Evolutionary conservation across 192 early-diverging fungal genomes (phyloP), one percentile per base, ranked within the genome.

Genomic region (Lobulomyces angularis): DNA sequence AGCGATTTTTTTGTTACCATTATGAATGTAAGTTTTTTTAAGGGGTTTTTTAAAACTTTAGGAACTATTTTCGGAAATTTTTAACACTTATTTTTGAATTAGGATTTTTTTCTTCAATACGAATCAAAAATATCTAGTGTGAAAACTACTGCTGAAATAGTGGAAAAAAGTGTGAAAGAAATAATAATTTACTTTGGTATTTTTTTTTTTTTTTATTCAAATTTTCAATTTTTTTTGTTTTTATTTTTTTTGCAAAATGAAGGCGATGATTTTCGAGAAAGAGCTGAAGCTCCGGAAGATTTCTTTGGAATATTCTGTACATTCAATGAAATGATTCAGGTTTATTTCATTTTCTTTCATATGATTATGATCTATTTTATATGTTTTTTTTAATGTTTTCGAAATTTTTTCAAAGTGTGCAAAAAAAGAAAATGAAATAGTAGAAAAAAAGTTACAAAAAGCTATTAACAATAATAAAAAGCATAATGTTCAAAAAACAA

Each of bases 201-300:
- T 12, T 12, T 16, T 12, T 32, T 32, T 8, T 28, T 27, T 5
- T 57, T 51, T 45, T 73, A 58, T 57, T n/a, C n/a, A n/a, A n/a
- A n/a, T n/a, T n/a, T n/a, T n/a, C n/a, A n/a, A n/a, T n/a, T n/a
- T n/a, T n/a, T n/a, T n/a, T n/a, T n/a, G n/a, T n/a, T n/a, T n/a
- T n/a, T n/a, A n/a, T n/a, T n/a, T n/a, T n/a, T n/a, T n/a, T n/a
- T n/a, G n/a, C n/a, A n/a, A n/a, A n/a, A n/a, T n/a, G n/a, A n/a
- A n/a, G 70, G 59, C 3, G 66, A 73, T 27, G 62, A 67, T 6
- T 38, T 41, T 6, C 22, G 23, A 24, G 55, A 56, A 8, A 21
- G 57, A 3, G 41, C 41, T 9, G 41, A 47, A 6, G 27, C 51
- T 2, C 61, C 65, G 3, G 56, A 73, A 44, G 44, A 52, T 6